A percentile compares a stretch with the other conserved stretches of the same genome.
Conservation (phyloP, 2,329 filamentous ascomycete species). For the Pseudodiploospora longispora region DNA sequence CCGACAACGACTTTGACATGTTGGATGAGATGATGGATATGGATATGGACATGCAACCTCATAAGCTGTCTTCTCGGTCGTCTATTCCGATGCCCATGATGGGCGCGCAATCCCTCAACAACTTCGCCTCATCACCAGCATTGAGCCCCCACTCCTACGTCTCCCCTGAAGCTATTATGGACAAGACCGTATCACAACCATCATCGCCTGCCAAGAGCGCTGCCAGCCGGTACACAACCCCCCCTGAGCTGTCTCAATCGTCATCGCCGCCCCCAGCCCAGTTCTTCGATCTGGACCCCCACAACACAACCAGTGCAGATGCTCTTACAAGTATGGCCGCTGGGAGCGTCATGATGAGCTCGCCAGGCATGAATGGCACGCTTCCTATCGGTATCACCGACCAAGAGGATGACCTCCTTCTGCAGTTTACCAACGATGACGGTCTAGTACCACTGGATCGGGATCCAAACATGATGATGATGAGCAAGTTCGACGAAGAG, state of each 20-base stretch:
- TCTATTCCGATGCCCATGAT: constrained; percentile 35
- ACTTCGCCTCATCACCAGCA: constrained; percentile 30
- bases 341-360: constrained; percentile 23
- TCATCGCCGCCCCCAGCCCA: constrained; percentile 45
- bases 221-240: constrained; percentile 46
- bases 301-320: constrained; percentile 22
- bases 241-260: constrained; percentile 53
- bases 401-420: constrained; percentile 37
- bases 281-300: constrained; percentile 40
- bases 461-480: constrained; percentile 40
- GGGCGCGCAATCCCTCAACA: constrained; percentile 24
- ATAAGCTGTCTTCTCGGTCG: constrained; percentile 31
- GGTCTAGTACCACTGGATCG: constrained; percentile 35
- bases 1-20: constrained; percentile 38
- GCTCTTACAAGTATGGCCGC: constrained; percentile 22
- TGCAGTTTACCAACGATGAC: constrained; percentile 35
- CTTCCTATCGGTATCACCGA: constrained; percentile 26
- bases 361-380: constrained; percentile 24
- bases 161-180: constrained; percentile 38
- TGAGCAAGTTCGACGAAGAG: constrained; percentile 47
- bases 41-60: constrained; percentile 18
- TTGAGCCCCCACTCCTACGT: constrained; percentile 34
- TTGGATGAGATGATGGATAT: constrained; percentile 43
- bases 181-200: constrained; percentile 28
- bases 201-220: constrained; percentile 43